phyloP scores from a whole-genome alignment of 441 rosid genomes.

The Populus tomentosa region DNA sequence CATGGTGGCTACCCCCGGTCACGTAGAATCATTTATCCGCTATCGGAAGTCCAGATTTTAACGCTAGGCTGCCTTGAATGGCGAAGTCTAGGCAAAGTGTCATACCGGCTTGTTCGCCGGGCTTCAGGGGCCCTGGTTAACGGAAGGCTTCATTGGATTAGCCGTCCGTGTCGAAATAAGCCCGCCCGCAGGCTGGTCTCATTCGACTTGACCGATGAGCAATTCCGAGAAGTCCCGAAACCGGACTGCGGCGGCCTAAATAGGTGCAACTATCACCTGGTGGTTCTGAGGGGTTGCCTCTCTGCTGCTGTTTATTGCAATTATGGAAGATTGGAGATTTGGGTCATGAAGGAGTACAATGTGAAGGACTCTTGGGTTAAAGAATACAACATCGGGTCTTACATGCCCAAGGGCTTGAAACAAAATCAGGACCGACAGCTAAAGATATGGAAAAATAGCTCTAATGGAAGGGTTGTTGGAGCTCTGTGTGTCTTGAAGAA shows the following conservation, averaged over 20 bases:
- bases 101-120: conserved; percentile 45
- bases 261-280: conserved; percentile 52
- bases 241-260: conserved; percentile 63
- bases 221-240: conserved; percentile 60
- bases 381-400: conserved; percentile 56
- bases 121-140: conserved; percentile 58
- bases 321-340: conserved; percentile 68
- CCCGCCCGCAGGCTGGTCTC: conserved; percentile 62
- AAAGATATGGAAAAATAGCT: conserved; percentile 43
- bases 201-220: conserved; percentile 66
- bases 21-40: conserved; percentile 43
- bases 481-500: conserved; percentile 51
- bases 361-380: conserved; percentile 71
- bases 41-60: conserved; percentile 72
- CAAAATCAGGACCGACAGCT: conserved; percentile 36
- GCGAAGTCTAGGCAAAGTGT: conserved; percentile 62
- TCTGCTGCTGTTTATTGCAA: conserved; percentile 57
- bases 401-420: conserved; percentile 66
- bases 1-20: conserved; percentile 22
- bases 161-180: conserved; percentile 46
- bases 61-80: conserved; percentile 54
- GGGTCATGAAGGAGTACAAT: conserved; percentile 76
- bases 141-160: conserved; percentile 85
- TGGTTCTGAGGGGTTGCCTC: conserved; percentile 53
- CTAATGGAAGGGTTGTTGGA: conserved; percentile 45